These are phyloP conservation scores for Penicillium lagena DNA, from an alignment of 495 filamentous ascomycete species.

Conservation along the genomic window DNA sequence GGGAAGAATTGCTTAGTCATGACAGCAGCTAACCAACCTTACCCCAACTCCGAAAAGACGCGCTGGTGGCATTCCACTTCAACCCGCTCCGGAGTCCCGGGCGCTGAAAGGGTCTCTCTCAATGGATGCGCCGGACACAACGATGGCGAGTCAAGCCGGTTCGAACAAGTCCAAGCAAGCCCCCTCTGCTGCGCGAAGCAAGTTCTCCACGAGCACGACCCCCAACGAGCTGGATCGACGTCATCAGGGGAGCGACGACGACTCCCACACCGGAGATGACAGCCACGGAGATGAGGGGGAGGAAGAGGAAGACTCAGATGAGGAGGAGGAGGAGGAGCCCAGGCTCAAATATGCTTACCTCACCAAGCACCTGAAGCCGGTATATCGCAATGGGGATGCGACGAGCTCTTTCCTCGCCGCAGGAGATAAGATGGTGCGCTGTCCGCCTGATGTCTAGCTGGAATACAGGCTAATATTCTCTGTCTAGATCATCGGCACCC, in stretches of 20 bases:
- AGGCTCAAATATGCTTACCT: conserved; percentile 85
- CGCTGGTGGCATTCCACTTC: not conserved
- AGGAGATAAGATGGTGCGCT: conserved; percentile 88
- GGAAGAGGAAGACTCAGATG: conserved; percentile 60
- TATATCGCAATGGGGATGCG: conserved; percentile 92
- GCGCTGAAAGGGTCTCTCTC: conserved; percentile 25
- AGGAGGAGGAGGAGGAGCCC: conserved; percentile 91
- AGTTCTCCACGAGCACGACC: conserved; percentile 12
- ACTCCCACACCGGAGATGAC: conserved; percentile 17
- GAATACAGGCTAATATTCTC: not conserved
- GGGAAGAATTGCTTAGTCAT: not conserved
- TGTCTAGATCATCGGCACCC: conserved; percentile 79
- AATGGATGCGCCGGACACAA: conserved; percentile 42
- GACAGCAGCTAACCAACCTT: not conserved
- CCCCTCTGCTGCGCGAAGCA: conserved; percentile 13
- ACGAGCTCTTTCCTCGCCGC: conserved; percentile 84
- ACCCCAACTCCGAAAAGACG: not conserved
- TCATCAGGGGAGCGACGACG: conserved; percentile 11
- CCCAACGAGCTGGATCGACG: conserved; percentile 14
- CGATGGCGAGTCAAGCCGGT: conserved; percentile 17
- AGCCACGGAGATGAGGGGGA: conserved; percentile 33
- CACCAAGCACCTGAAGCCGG: conserved; percentile 67
- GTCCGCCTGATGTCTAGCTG: not conserved
- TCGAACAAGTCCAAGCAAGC: conserved; percentile 13
- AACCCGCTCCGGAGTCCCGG: conserved; percentile 16